phyloP scores from a whole-genome alignment of 2,329 filamentous ascomycete genomes.

The Chrysoporthe deuterocubensis region DNA sequence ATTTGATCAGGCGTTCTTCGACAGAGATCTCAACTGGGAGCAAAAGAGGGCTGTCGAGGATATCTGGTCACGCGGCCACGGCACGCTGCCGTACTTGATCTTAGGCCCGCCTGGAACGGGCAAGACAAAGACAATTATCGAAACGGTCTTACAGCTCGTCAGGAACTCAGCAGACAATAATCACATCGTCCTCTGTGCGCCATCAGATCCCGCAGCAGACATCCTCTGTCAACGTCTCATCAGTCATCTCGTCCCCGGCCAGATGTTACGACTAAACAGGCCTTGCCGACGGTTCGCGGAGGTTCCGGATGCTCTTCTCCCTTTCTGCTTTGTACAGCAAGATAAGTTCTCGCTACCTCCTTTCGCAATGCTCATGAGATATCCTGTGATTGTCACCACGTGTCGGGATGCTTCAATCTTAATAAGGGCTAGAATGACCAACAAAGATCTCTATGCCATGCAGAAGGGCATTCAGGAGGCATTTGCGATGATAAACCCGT shows the following conservation, averaged over 20 bases:
- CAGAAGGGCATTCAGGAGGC: constrained; percentile 19
- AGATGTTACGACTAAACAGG: constrained; percentile 33
- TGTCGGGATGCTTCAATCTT: constrained; percentile 34
- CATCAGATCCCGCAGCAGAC: constrained; percentile 34
- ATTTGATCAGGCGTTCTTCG: constrained; percentile 27
- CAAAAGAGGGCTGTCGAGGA: constrained; percentile 33
- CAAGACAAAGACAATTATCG: constrained; percentile 35
- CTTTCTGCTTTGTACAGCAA: constrained; percentile 30
- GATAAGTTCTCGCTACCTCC: constrained; percentile 30
- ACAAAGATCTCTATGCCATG: constrained; percentile 31
- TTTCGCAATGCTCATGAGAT: constrained; percentile 30
- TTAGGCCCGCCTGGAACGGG: constrained; percentile 35
- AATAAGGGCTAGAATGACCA: constrained; percentile 31
- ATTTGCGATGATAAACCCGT: constrained; percentile 27
- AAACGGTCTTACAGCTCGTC: constrained; percentile 32
- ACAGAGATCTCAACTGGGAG: constrained; percentile 30
- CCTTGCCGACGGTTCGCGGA: constrained; percentile 31
- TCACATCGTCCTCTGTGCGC: constrained; percentile 35
- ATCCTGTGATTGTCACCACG: constrained; percentile 32
- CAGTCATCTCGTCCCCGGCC: constrained; percentile 20
- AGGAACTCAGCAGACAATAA: constrained; percentile 24
- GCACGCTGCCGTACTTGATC: constrained; percentile 35
- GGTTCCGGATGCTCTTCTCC: constrained; percentile 29
- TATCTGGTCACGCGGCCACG: constrained; percentile 31
- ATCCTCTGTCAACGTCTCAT: constrained; percentile 31